Conservation (phyloP, 2,329 filamentous ascomycete genomes). For the Hypocrella siamensis region DNA sequence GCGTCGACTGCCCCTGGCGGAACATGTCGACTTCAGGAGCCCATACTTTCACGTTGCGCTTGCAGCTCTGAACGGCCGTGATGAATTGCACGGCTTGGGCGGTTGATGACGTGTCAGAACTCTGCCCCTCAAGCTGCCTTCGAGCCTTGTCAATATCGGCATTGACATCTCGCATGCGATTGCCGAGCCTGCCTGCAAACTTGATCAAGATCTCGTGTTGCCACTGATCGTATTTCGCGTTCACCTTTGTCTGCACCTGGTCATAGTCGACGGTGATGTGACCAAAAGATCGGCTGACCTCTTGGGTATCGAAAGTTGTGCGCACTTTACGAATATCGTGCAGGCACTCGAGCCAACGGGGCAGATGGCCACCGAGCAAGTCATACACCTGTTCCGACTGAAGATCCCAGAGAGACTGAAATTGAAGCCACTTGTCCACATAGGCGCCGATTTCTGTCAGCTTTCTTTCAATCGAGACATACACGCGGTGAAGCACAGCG, state of each 20-base stretch:
- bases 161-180: constrained; percentile 82
- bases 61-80: constrained; percentile 91
- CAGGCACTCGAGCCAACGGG: constrained; percentile 86
- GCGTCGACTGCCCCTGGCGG: constrained; percentile 83
- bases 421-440: constrained; percentile 96
- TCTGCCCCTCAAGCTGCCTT: constrained; percentile 79
- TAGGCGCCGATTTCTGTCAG: constrained; percentile 67
- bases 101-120: constrained; percentile 84
- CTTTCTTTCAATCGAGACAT: constrained; percentile 70
- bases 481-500: constrained; percentile 62
- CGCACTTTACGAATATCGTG: constrained; percentile 93
- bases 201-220: constrained; percentile 93
- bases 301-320: constrained; percentile 92
- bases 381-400: constrained; percentile 94
- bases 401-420: constrained; percentile 95
- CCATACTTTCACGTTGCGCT: constrained; percentile 86
- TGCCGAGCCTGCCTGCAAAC: constrained; percentile 78
- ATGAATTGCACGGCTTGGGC: constrained; percentile 97
- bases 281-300: constrained; percentile 82
- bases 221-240: constrained; percentile 99
- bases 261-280: constrained; percentile 95
- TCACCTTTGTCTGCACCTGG: constrained; percentile 96
- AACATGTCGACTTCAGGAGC: constrained; percentile 93
- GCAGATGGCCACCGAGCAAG: constrained; percentile 75
- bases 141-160: constrained; percentile 83